Percentiles rank a stretch among this genome's conserved stretches.
phyloP scores from a whole-genome alignment of 2,329 filamentous ascomycete genomes.

The Aspergillus unguis region DNA sequence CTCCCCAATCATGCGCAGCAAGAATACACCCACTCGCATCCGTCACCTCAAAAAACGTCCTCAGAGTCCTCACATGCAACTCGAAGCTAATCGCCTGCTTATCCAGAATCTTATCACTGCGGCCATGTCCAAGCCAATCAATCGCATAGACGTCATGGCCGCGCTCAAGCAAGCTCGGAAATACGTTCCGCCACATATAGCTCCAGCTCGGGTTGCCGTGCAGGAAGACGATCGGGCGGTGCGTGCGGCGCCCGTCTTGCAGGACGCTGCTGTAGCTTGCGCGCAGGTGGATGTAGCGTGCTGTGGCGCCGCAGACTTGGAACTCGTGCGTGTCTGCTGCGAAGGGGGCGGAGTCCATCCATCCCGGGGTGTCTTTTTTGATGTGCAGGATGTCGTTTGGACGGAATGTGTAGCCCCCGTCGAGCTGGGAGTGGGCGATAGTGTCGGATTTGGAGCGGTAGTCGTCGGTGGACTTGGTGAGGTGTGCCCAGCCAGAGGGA shows the following conservation, averaged over 20 bases:
- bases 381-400: background rate
- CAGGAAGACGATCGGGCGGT: background rate
- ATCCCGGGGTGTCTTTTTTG: background rate
- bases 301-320: constrained; percentile 1
- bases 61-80: background rate
- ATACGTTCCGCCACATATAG: constrained; percentile 4
- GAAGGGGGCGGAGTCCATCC: background rate
- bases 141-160: constrained; percentile 3
- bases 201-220: constrained; percentile 4
- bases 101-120: background rate
- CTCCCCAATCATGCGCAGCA: constrained; percentile 1
- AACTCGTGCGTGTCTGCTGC: constrained; percentile 2
- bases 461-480: background rate
- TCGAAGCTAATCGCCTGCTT: background rate
- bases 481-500: background rate
- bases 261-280: background rate
- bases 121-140: constrained; percentile 4
- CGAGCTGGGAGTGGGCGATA: background rate
- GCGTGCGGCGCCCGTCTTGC: background rate
- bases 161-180: background rate
- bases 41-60: background rate
- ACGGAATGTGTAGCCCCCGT: background rate
- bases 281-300: constrained; percentile 1
- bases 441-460: background rate
- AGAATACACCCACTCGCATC: background rate